Evolutionary conservation across 2,329 filamentous ascomycete genomes (phyloP), one percentile per base, ranked within the genome.

Genomic region (Colletotrichum tabaci): DNA sequence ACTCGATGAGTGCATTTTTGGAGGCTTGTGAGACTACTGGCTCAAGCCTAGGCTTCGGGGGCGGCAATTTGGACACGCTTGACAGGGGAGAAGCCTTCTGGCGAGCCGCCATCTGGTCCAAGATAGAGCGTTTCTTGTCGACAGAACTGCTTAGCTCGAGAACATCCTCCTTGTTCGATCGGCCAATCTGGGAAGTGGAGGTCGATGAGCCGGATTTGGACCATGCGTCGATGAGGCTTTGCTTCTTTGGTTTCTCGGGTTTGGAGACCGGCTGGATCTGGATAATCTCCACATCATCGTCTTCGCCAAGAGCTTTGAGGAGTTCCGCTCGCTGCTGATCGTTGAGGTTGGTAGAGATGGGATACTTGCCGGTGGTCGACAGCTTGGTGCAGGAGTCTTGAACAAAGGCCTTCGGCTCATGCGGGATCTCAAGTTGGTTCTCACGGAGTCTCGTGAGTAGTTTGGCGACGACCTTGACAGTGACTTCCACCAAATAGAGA

Each of bases 301-400:
- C 87, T 67, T 91, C 88, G 35, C 89, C 88, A 18, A 92, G 80
- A 10, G 89, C 90, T 76, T 90, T 87, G 61, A 91, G 83, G 46
- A 98, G 85, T 81, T 98, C 94, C 13, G 95, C 96, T 75, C 95
- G 94, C 79, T 98, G 95, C 67, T 93, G 91, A 46, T 90, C 89
- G 15, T 89, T 93, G 75, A 98, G 84, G 76, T 97, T 98, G 2
- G 95, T 97, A 76, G 89, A 92, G 74, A 92, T 88, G 23, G 87
- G 82, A 73, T 88, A 87, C 78, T 86, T 83, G 79, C 89, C 87
- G 63, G 85, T 82, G 16, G 50, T 49, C 46, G 87, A 83, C 69
- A 87, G 87, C 72, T 89, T 90, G 67, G 93, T 85, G 71, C 93
- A 90, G 47, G 91, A 91, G 77, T 91, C 90, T 66, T 89, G 87